Conservation (phyloP, 2,329 filamentous ascomycete species). For the Colletotrichum acutatum region DNA sequence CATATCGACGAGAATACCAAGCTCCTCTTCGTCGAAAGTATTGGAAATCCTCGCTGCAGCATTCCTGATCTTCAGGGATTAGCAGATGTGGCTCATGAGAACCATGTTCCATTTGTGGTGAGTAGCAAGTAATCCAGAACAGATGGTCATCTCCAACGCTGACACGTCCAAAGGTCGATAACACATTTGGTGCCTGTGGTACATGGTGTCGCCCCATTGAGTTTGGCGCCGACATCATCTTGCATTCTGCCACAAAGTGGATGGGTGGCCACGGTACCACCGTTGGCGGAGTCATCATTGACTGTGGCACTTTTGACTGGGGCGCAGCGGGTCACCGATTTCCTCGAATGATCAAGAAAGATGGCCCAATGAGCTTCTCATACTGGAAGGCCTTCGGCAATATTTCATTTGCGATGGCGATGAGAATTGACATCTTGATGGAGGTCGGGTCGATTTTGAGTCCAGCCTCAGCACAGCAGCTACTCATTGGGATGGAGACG, state of each 20-base stretch:
- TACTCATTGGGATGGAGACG: conserved; percentile 77
- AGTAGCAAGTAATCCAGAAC: no score
- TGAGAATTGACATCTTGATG: conserved; percentile 70
- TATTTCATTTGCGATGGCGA: conserved; percentile 76
- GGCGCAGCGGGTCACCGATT: not conserved
- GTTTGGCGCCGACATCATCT: conserved; percentile 71
- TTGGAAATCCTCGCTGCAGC: conserved; percentile 93
- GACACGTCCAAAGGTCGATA: no score
- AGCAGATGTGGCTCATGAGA: no score
- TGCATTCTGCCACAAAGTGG: conserved; percentile 79
- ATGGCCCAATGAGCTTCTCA: no score
- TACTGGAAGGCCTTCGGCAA: conserved; percentile 57
- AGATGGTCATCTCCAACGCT: no score
- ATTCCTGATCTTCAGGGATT: conserved; percentile 76
- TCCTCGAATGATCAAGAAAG: no score
- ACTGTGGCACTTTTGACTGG: conserved; percentile 79
- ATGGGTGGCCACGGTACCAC: conserved; percentile 79
- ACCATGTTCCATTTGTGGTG: no score
- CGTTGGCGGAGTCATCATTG: conserved; percentile 74
- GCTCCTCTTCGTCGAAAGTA: conserved; percentile 89
- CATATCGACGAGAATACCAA: conserved; percentile 93
- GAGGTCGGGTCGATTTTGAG: conserved; percentile 66
- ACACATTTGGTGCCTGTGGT: no score
- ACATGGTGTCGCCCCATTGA: no score
- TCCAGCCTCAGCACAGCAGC: conserved; percentile 78